A percentile compares a stretch with the other conserved stretches of the same genome.
These are phyloP conservation scores for Ophiocordyceps camponoti-floridani DNA, from an alignment of 2,329 filamentous ascomycete species.

Conservation along the genomic window DNA sequence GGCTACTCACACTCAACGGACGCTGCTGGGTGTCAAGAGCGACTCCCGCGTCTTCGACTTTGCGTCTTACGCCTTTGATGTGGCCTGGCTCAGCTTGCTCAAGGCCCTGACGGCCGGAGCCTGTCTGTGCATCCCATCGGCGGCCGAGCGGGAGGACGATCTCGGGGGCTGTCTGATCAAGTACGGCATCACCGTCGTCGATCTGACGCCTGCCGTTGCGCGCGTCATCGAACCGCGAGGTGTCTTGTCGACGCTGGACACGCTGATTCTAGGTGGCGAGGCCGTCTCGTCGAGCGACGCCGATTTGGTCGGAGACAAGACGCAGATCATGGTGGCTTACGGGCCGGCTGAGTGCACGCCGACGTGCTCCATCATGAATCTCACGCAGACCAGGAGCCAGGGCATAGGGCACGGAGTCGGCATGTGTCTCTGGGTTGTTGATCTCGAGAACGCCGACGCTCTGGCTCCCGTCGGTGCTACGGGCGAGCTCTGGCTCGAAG, in stretches of 20 bases:
- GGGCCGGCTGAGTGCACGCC: slow-evolving; percentile 1
- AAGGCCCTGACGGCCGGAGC: slow-evolving; percentile 1
- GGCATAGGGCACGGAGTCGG: neutral
- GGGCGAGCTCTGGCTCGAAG: slow-evolving; percentile 20
- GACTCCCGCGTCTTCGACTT: slow-evolving; percentile 4
- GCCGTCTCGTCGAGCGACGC: slow-evolving; percentile 2
- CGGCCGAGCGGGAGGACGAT: slow-evolving; percentile 3
- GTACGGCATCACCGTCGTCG: slow-evolving; percentile 3
- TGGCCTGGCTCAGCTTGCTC: slow-evolving; percentile 1
- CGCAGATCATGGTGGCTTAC: slow-evolving; percentile 1
- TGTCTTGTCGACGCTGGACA: slow-evolving; percentile 2
- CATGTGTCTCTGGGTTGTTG: neutral
- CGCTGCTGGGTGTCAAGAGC: neutral
- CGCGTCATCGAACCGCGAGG: slow-evolving; percentile 2
- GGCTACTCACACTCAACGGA: slow-evolving; percentile 2
- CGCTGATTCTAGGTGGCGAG: slow-evolving; percentile 5
- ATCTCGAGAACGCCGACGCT: slow-evolving; percentile 10
- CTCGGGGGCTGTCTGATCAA: slow-evolving; percentile 2
- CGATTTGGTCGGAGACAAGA: slow-evolving; percentile 2
- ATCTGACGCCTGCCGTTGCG: slow-evolving; percentile 6
- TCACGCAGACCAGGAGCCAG: neutral
- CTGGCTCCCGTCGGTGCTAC: slow-evolving; percentile 13
- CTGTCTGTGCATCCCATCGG: slow-evolving; percentile 4
- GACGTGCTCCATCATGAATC: neutral
- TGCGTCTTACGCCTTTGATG: slow-evolving; percentile 5